Evolutionary conservation across 2,329 filamentous ascomycete genomes (phyloP).

Genomic region (Aspergillus sp.): DNA sequence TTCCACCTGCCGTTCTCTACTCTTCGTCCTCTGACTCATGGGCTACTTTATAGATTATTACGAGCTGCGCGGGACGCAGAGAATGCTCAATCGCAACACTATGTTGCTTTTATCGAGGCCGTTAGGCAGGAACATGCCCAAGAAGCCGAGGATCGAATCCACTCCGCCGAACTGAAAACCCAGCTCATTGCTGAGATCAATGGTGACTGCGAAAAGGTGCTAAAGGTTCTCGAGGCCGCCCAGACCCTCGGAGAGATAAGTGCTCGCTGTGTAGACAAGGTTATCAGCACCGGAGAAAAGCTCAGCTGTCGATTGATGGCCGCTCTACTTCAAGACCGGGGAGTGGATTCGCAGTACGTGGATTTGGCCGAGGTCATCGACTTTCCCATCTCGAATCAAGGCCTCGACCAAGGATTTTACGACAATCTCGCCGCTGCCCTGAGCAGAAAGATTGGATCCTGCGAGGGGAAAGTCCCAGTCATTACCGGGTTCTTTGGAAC

Average conservation of each 20-base stretch:
- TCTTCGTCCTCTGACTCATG: neutral
- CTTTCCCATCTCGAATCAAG: conserved; percentile 54
- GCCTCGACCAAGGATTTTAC: conserved; percentile 70
- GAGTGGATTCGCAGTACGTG: conserved; percentile 83
- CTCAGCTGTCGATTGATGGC: conserved; percentile 91
- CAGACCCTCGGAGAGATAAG: conserved; percentile 68
- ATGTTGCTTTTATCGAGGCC: conserved; percentile 72
- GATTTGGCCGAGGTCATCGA: conserved; percentile 82
- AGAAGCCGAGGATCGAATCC: conserved; percentile 66
- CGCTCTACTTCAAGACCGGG: conserved; percentile 74
- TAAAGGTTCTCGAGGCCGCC: conserved; percentile 69
- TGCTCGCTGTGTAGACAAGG: conserved; percentile 76
- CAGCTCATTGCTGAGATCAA: conserved; percentile 67
- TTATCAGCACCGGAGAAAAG: conserved; percentile 95
- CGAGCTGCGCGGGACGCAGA: conserved; percentile 52
- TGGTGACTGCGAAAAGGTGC: conserved; percentile 75
- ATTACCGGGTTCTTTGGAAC: conserved; percentile 94
- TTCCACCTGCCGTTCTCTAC: neutral
- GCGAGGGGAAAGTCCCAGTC: conserved; percentile 69
- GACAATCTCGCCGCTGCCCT: conserved; percentile 62
- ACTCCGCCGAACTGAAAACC: conserved; percentile 56
- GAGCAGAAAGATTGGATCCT: conserved; percentile 63
- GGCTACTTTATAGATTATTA: conserved; percentile 36
- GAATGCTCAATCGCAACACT: conserved; percentile 54
- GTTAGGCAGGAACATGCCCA: conserved; percentile 80